Conservation (phyloP, 768 basidiomycete species). For the Rhizopogon vesiculosus region DNA sequence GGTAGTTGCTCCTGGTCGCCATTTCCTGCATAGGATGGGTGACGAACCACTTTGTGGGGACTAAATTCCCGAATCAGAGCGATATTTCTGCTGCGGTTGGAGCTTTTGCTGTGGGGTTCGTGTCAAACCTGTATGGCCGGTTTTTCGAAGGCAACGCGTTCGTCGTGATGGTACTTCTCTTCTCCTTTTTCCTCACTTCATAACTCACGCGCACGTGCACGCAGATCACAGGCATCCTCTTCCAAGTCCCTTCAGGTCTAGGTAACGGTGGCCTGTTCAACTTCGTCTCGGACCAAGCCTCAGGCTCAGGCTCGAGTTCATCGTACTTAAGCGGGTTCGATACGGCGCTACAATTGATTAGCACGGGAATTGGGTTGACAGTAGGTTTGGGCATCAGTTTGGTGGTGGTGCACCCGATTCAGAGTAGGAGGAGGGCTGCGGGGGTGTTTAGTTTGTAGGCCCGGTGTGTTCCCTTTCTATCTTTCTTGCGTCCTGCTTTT, state of each 20-base stretch:
- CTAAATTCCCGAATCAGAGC: constrained; percentile 58
- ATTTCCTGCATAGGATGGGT: constrained; percentile 74
- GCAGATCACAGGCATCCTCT: constrained; percentile 72
- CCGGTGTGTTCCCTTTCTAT: neutral
- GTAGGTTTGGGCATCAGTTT: constrained; percentile 74
- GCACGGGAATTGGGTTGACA: constrained; percentile 74
- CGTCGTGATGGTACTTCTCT: constrained; percentile 61
- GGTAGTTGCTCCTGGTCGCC: constrained; percentile 44
- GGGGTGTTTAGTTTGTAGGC: constrained; percentile 58
- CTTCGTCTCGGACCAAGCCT: constrained; percentile 53
- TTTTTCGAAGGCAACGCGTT: constrained; percentile 73
- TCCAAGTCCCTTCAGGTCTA: constrained; percentile 82
- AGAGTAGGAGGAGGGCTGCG: constrained; percentile 49
- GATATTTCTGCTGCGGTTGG: constrained; percentile 80
- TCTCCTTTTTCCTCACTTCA: too few relatives aligned
- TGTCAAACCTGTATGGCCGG: constrained; percentile 74
- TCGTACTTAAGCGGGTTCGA: constrained; percentile 69
- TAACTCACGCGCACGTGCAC: too few relatives aligned
- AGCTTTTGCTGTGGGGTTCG: constrained; percentile 77
- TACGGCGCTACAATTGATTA: constrained; percentile 71
- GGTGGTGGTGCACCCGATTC: constrained; percentile 60
- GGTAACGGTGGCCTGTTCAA: constrained; percentile 75
- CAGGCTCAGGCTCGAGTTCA: constrained; percentile 45
- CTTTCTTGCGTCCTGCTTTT: neutral
- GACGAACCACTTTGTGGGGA: constrained; percentile 62